Conservation (phyloP, 2,329 filamentous ascomycete genomes). For the Trichoderma lentiforme region DNA sequence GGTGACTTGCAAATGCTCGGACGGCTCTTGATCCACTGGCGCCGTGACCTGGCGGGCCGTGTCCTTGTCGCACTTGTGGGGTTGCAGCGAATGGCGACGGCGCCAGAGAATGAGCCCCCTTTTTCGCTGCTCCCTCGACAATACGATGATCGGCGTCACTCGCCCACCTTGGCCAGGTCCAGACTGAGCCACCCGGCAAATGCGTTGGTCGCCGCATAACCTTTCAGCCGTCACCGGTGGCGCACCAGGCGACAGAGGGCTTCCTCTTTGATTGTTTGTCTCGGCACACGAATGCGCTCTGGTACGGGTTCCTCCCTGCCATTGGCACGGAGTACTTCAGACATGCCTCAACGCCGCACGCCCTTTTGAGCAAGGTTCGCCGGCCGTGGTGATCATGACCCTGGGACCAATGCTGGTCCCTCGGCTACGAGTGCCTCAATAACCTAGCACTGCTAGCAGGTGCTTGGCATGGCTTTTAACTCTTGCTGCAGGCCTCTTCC, state of each 20-base stretch:
- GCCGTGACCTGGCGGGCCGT: slow-evolving; percentile 17
- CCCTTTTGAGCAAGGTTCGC: background rate
- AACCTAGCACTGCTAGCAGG: background rate
- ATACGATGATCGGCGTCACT: slow-evolving; percentile 12
- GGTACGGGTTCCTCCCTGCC: background rate
- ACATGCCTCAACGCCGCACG: background rate
- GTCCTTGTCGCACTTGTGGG: slow-evolving; percentile 18
- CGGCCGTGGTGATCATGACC: background rate
- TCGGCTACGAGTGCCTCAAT: background rate
- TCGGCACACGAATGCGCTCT: background rate
- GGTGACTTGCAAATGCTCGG: slow-evolving; percentile 16
- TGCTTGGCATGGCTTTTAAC: slow-evolving; percentile 8
- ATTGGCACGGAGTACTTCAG: background rate
- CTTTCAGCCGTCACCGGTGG: background rate
- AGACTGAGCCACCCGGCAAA: slow-evolving; percentile 4
- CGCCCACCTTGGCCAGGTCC: slow-evolving; percentile 5
- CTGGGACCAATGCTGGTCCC: background rate
- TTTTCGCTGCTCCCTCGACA: slow-evolving; percentile 1
- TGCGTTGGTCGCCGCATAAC: background rate
- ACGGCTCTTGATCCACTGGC: slow-evolving; percentile 17
- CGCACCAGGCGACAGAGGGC: background rate
- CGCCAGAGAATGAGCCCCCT: slow-evolving; percentile 8
- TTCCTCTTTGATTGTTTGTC: background rate
- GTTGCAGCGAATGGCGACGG: slow-evolving; percentile 14
- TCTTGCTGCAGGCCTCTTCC: background rate